phyloP scores from a whole-genome alignment of 2,329 filamentous ascomycete species.

The Cercospora brassicicola region DNA sequence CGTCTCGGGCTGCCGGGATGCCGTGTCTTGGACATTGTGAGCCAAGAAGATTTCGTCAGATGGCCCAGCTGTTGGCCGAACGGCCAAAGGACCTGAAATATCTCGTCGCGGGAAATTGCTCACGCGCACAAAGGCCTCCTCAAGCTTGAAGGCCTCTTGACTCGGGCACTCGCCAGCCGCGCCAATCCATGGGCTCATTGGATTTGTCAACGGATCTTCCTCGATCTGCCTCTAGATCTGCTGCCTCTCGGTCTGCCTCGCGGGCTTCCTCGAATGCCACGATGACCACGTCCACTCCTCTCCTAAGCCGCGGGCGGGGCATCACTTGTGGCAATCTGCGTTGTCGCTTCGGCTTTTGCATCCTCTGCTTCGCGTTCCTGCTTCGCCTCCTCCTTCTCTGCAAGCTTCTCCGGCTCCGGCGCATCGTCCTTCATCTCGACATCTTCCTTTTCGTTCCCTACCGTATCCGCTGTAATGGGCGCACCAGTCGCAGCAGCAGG shows the following conservation, averaged over 20 bases:
- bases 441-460: conserved; percentile 16
- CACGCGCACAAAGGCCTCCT: neutral
- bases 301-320: conserved; percentile 6
- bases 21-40: neutral
- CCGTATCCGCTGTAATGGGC: conserved; percentile 4
- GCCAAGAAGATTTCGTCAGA: neutral
- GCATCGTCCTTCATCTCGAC: conserved; percentile 25
- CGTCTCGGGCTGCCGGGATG: neutral
- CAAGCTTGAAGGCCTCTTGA: neutral
- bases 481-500: conserved; percentile 15
- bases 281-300: neutral
- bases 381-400: conserved; percentile 36
- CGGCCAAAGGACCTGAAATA: neutral
- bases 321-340: conserved; percentile 29
- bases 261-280: neutral
- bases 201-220: neutral
- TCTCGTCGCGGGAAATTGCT: neutral
- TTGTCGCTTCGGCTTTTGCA: conserved; percentile 34
- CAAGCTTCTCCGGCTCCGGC: conserved; percentile 16
- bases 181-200: neutral
- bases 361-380: conserved; percentile 35
- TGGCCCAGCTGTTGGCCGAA: neutral
- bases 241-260: neutral
- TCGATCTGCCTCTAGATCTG: neutral
- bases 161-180: neutral